These are phyloP conservation scores for Pythium utonaiense DNA, from an alignment of 352 stramenopile genomes.

Conservation along the genomic window DNA sequence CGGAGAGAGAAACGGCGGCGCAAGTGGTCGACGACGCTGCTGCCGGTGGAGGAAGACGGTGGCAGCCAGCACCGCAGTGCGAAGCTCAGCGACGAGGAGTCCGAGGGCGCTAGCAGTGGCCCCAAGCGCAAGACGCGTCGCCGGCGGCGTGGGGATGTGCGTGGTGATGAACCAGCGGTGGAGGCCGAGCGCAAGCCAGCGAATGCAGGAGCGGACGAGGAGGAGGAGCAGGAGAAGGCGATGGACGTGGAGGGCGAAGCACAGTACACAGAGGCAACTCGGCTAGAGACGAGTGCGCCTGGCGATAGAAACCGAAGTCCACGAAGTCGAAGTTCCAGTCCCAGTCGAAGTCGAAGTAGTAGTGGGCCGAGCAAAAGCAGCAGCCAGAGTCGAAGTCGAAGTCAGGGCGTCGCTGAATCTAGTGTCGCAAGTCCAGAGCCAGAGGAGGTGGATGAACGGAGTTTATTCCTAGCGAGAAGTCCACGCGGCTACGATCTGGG, in stretches of 20 bases:
- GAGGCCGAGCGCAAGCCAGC: neutral
- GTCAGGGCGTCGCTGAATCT: neutral
- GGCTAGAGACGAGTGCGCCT: neutral
- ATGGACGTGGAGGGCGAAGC: neutral
- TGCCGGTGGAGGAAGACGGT: conserved; percentile 24
- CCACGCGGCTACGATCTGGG: conserved; percentile 58
- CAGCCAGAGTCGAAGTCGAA: neutral
- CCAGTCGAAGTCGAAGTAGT: conserved; percentile 17
- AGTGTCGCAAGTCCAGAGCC: conserved; percentile 13
- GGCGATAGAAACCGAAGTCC: conserved; percentile 12
- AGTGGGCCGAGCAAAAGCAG: neutral
- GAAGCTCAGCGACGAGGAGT: neutral
- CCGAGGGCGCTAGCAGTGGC: neutral
- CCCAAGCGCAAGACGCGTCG: neutral
- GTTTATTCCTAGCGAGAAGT: conserved; percentile 53
- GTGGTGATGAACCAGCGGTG: neutral
- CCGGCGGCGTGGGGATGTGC: conserved; percentile 8
- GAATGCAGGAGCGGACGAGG: neutral
- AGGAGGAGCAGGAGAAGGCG: neutral
- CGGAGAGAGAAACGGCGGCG: conserved; percentile 44
- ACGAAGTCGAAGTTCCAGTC: conserved; percentile 15
- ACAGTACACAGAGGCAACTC: neutral
- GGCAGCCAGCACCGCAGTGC: conserved; percentile 1
- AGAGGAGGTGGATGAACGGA: conserved; percentile 29
- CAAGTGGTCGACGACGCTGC: conserved; percentile 72